phyloP scores from a whole-genome alignment of 208 protist species.

The Crithidia thermophila region DNA sequence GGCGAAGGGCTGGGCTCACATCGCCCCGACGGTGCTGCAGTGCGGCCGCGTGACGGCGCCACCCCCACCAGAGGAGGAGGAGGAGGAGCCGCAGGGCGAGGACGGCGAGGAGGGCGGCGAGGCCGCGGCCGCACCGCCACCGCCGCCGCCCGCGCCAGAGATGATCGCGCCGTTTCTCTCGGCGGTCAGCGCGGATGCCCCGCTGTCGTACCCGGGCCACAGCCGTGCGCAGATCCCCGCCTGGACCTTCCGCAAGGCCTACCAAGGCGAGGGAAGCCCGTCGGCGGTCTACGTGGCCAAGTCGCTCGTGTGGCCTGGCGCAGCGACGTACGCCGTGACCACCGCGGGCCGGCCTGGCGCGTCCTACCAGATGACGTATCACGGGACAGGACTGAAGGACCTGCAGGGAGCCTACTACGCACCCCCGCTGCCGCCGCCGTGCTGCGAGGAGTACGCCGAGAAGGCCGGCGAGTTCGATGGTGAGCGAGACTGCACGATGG shows the following conservation, averaged over 20 bases:
- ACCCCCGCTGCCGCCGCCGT: constrained; percentile 72
- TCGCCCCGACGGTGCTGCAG: constrained; percentile 72
- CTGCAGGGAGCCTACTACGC: constrained; percentile 60
- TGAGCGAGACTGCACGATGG: constrained; percentile 82
- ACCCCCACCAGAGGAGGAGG: constrained; percentile 38
- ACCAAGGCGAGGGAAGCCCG: constrained; percentile 74
- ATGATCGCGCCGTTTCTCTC: constrained; percentile 88
- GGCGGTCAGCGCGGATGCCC: constrained; percentile 70
- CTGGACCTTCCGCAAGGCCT: constrained; percentile 90
- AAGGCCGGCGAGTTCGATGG: constrained; percentile 55
- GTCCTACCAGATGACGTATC: constrained; percentile 77
- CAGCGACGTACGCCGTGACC: constrained; percentile 79
- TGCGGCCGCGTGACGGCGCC: constrained; percentile 63
- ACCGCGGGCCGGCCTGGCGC: constrained; percentile 69
- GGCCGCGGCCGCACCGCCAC: constrained; percentile 12
- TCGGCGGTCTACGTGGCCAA: constrained; percentile 75
- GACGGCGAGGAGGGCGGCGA: constrained; percentile 23
- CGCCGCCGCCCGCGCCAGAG: constrained; percentile 51
- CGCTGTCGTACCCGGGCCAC: constrained; percentile 75
- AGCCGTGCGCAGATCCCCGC: constrained; percentile 71
- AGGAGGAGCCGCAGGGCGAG: constrained; percentile 15
- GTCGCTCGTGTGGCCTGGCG: constrained; percentile 87
- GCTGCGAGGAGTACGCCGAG: constrained; percentile 76
- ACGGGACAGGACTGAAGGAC: constrained; percentile 88
- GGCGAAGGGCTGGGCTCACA: constrained; percentile 91